Evolutionary conservation across 148 eudicot genomes (phyloP).

Genomic region (Camellia granthamiana): DNA sequence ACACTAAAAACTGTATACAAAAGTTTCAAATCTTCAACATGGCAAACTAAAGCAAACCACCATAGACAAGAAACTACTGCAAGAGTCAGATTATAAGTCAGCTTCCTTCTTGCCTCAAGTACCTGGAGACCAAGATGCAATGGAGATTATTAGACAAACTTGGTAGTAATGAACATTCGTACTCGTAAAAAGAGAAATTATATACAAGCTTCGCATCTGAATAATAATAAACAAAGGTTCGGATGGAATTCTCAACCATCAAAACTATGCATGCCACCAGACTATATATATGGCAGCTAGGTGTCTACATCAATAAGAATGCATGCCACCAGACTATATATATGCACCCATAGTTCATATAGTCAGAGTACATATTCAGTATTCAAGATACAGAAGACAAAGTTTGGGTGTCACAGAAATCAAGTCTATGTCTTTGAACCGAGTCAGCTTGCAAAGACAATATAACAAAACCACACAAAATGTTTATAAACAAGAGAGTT

Average conservation of each 20-base stretch:
- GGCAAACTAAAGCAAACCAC: neutral
- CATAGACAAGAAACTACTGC: conserved; percentile 17
- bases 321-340: no score
- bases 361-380: no score
- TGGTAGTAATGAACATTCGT: neutral
- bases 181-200: neutral
- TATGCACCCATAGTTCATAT: no score
- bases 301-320: no score
- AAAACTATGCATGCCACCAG: no score
- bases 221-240: neutral
- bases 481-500: no score
- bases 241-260: neutral
- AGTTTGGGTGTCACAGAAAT: no score
- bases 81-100: conserved; percentile 12
- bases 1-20: neutral
- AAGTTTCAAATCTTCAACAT: conserved; percentile 3
- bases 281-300: no score
- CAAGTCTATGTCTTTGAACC: no score
- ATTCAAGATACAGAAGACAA: no score
- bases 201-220: conserved; percentile 2
- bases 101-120: conserved; percentile 11
- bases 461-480: no score
- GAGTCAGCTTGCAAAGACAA: no score
- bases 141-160: neutral
- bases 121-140: conserved; percentile 17